Conservation (phyloP, 257 asterid species). For the Voacanga thouarsii region DNA sequence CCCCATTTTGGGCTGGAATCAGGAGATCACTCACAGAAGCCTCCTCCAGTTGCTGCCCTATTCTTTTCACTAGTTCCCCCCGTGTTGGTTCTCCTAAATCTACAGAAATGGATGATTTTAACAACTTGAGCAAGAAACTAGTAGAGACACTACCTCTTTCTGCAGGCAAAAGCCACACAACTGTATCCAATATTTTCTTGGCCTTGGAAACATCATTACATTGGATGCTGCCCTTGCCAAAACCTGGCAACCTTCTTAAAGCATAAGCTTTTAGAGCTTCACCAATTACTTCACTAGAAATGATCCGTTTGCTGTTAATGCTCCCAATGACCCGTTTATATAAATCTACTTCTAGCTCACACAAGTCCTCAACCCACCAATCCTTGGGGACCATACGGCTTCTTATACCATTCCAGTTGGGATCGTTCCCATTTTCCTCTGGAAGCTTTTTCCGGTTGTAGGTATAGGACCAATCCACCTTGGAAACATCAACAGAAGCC, state of each 20-base stretch:
- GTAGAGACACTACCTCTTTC: slow-evolving; percentile 78
- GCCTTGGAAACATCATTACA: slow-evolving; percentile 49
- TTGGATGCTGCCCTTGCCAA: slow-evolving; percentile 52
- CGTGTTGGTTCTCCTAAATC: slow-evolving; percentile 55
- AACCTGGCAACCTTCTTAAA: slow-evolving; percentile 58
- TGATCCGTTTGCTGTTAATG: slow-evolving; percentile 47
- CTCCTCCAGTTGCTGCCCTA: slow-evolving; percentile 90
- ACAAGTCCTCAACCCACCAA: slow-evolving; percentile 98
- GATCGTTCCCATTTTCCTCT: slow-evolving; percentile 68
- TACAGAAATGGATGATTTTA: slow-evolving; percentile 67
- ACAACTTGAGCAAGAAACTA: slow-evolving; percentile 77
- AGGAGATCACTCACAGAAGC: slow-evolving; percentile 76
- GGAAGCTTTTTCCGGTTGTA: slow-evolving; percentile 71
- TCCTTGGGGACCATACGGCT: slow-evolving; percentile 65
- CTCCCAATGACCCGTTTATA: slow-evolving; percentile 53
- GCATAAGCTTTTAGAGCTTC: slow-evolving; percentile 91
- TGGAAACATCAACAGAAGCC: slow-evolving; percentile 70
- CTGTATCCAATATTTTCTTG: slow-evolving; percentile 51
- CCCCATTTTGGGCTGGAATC: slow-evolving; percentile 54
- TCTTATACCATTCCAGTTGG: slow-evolving; percentile 56
- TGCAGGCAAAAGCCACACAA: slow-evolving; percentile 71
- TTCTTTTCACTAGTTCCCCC: slow-evolving; percentile 55
- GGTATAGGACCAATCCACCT: slow-evolving; percentile 88
- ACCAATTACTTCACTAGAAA: slow-evolving; percentile 72
- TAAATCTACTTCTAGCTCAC: slow-evolving; percentile 77